Evolutionary conservation across 1,284 basidiomycete species (phyloP).

Genomic region (Laetiporus sulphureus): DNA sequence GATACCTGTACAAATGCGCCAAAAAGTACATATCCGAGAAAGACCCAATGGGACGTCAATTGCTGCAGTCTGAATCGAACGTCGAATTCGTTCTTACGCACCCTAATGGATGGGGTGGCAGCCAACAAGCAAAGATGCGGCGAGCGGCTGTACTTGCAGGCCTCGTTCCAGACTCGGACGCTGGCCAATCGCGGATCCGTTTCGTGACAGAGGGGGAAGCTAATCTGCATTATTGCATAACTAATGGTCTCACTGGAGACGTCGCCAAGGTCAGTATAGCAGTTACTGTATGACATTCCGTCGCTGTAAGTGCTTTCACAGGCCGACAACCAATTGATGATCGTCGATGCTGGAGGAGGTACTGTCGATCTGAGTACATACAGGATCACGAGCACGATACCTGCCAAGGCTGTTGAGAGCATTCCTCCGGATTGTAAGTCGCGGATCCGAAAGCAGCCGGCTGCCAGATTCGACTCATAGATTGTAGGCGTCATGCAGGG

Average conservation of each 20-base stretch:
- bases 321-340: too few species aligned
- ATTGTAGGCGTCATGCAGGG: too few species aligned
- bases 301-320: too few species aligned
- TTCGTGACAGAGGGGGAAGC: slow-evolving; percentile 48
- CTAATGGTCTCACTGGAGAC: slow-evolving; percentile 30
- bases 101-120: slow-evolving; percentile 40
- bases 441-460: too few species aligned
- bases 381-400: too few species aligned
- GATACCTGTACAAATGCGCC: slow-evolving; percentile 41
- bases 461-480: too few species aligned
- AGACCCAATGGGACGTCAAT: slow-evolving; percentile 32
- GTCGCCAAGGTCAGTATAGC: too few species aligned
- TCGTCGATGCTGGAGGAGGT: too few species aligned
- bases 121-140: slow-evolving; percentile 34
- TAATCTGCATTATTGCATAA: slow-evolving; percentile 39
- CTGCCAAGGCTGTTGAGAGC: too few species aligned
- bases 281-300: too few species aligned
- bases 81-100: slow-evolving; percentile 34
- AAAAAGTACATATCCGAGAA: slow-evolving; percentile 40
- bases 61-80: slow-evolving; percentile 30
- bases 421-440: too few species aligned
- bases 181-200: slow-evolving; percentile 29
- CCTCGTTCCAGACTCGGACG: slow-evolving; percentile 22
- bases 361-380: too few species aligned
- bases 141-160: slow-evolving; percentile 28